Percentiles rank a stretch among this genome's conserved stretches.
phyloP scores from a whole-genome alignment of 1,284 basidiomycete genomes.

The Malassezia yamatoensis region DNA sequence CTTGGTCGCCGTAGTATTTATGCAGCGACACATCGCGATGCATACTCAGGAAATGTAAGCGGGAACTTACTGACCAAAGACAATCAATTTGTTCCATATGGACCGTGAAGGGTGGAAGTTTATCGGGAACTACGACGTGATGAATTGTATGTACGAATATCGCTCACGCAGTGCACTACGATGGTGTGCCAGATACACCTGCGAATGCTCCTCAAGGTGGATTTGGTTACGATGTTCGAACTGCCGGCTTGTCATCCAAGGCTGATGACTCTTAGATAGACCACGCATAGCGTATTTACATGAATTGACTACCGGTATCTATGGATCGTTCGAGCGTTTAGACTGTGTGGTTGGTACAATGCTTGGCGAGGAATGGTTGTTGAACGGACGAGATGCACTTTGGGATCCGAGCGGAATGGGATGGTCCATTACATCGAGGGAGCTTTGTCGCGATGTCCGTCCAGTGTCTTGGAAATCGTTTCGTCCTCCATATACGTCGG shows the following conservation, averaged over 20 bases:
- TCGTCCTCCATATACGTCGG: constrained; percentile 3
- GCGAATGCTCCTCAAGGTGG: constrained; percentile 40
- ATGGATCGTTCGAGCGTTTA: too few relatives aligned
- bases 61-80: constrained; percentile 36
- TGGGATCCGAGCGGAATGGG: too few relatives aligned
- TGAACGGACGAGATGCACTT: too few relatives aligned
- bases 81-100: constrained; percentile 90
- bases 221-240: constrained; percentile 43
- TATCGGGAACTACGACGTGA: constrained; percentile 44
- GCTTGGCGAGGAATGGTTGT: too few relatives aligned
- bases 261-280: background rate
- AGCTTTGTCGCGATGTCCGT: background rate
- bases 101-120: constrained; percentile 68
- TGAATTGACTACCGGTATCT: too few relatives aligned
- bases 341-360: too few relatives aligned
- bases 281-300: too few relatives aligned
- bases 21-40: constrained; percentile 85
- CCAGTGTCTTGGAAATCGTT: background rate
- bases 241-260: constrained; percentile 35
- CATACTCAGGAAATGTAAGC: constrained; percentile 67
- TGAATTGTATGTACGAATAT: constrained; percentile 23
- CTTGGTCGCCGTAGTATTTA: constrained; percentile 89
- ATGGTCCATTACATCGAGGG: background rate
- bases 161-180: constrained; percentile 35
- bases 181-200: constrained; percentile 31